Evolutionary conservation across 495 filamentous ascomycete species (phyloP).

Genomic region (Durotheca rogersii): DNA sequence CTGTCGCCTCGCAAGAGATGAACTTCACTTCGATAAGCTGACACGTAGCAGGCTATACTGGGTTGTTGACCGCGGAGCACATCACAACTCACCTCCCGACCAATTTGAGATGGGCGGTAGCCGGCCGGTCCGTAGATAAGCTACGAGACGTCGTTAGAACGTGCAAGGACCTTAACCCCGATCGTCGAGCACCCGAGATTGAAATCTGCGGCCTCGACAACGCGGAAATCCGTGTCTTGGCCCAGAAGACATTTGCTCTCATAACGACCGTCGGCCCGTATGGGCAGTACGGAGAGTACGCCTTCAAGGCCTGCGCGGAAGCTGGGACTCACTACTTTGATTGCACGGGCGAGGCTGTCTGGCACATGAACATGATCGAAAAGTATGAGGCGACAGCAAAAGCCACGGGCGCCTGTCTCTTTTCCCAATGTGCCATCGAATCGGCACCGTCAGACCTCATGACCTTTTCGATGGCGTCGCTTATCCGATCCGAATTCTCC

Average conservation of each 20-base stretch:
- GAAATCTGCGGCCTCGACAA: slow-evolving; percentile 58
- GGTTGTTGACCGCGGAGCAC: slow-evolving; percentile 73
- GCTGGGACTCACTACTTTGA: slow-evolving; percentile 92
- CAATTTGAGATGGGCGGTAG: slow-evolving; percentile 83
- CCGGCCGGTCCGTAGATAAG: slow-evolving; percentile 75
- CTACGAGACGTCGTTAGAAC: slow-evolving; percentile 66
- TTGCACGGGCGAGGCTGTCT: slow-evolving; percentile 83
- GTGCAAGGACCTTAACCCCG: slow-evolving; percentile 64
- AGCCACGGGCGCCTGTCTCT: slow-evolving; percentile 75
- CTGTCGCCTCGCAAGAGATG: neutral
- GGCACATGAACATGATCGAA: slow-evolving; percentile 73
- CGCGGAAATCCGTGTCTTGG: slow-evolving; percentile 63
- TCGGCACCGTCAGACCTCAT: slow-evolving; percentile 81
- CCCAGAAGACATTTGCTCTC: slow-evolving; percentile 71
- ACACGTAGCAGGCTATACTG: slow-evolving; percentile 73
- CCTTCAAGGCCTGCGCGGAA: slow-evolving; percentile 84
- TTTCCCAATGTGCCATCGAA: slow-evolving; percentile 83
- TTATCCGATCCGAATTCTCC: slow-evolving; percentile 59
- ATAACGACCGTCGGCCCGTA: slow-evolving; percentile 90
- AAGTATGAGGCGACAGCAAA: slow-evolving; percentile 78
- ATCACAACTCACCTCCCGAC: slow-evolving; percentile 74
- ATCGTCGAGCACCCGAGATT: slow-evolving; percentile 52
- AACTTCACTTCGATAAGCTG: slow-evolving; percentile 13
- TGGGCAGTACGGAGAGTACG: slow-evolving; percentile 70
- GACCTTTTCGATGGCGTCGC: slow-evolving; percentile 65